A percentile compares a stretch with the other conserved stretches of the same genome.
Conservation (phyloP, 1,284 basidiomycete genomes). For the Xerocomus amazonicus region DNA sequence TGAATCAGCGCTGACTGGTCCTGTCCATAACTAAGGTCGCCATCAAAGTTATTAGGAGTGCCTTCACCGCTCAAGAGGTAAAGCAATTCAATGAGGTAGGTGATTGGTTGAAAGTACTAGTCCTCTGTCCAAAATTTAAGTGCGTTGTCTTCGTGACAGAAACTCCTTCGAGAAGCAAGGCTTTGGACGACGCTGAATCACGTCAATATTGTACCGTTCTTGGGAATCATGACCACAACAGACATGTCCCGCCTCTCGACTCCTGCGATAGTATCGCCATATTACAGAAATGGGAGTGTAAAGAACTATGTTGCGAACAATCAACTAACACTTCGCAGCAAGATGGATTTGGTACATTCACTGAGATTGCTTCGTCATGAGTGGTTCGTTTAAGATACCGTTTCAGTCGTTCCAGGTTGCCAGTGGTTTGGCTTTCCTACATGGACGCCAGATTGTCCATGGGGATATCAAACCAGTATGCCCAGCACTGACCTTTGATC, state of each 20-base stretch:
- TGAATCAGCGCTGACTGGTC: not conserved
- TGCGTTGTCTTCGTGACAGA: constrained; percentile 15
- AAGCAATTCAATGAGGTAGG: constrained; percentile 23
- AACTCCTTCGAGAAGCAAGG: constrained; percentile 29
- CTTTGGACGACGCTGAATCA: constrained; percentile 28
- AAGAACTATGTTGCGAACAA: constrained; percentile 14
- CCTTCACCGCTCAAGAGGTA: constrained; percentile 15
- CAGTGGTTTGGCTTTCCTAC: constrained; percentile 25
- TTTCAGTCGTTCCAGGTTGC: constrained; percentile 21
- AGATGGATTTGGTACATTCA: constrained; percentile 21
- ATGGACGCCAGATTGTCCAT: constrained; percentile 19
- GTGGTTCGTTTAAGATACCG: not conserved
- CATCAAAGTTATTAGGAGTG: constrained; percentile 28
- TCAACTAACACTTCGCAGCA: constrained; percentile 6
- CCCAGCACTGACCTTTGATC: not conserved
- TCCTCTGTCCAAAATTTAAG: not conserved
- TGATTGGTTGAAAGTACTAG: not conserved
- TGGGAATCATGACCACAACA: constrained; percentile 19
- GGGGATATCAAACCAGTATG: constrained; percentile 33
- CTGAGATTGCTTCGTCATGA: not conserved
- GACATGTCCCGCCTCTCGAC: constrained; percentile 19
- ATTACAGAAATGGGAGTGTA: constrained; percentile 23
- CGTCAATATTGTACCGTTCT: constrained; percentile 25
- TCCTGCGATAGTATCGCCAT: constrained; percentile 30
- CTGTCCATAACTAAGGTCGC: constrained; percentile 15